Conservation (phyloP, 257 asterid genomes). For the Fraxinus quadrangulata region DNA sequence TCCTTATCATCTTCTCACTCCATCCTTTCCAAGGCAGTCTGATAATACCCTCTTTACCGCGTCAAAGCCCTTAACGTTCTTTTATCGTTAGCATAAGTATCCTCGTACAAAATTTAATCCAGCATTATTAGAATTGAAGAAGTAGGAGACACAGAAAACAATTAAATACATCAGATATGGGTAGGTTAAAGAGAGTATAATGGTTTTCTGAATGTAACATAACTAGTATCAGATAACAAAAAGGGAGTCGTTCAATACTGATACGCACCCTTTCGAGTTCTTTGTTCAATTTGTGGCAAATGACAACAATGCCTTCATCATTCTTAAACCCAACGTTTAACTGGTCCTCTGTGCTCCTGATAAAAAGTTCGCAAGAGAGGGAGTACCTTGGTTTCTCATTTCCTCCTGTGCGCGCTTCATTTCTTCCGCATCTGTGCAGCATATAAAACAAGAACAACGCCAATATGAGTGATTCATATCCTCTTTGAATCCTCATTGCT, state of each 20-base stretch:
- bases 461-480: neutral
- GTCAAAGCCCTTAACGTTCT: neutral
- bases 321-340: constrained; percentile 18
- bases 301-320: constrained; percentile 6
- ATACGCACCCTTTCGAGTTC: too few species aligned
- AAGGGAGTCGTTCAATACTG: neutral
- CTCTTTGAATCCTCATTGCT: neutral
- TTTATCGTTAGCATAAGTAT: neutral
- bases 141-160: neutral
- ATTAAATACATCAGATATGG: too few species aligned
- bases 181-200: too few species aligned
- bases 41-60: neutral
- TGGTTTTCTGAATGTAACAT: neutral
- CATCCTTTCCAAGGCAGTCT: neutral
- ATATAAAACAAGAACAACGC: constrained; percentile 8
- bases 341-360: constrained; percentile 79
- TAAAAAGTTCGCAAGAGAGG: constrained; percentile 72
- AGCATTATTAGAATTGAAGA: neutral
- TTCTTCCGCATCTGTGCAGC: constrained; percentile 76
- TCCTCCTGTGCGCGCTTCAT: constrained; percentile 93
- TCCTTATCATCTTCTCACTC: neutral
- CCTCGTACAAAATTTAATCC: neutral
- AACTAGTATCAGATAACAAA: neutral
- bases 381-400: constrained; percentile 97
- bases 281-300: too few species aligned